phyloP scores from a whole-genome alignment of 2,329 filamentous ascomycete species.

The Aschersonia sp. region DNA sequence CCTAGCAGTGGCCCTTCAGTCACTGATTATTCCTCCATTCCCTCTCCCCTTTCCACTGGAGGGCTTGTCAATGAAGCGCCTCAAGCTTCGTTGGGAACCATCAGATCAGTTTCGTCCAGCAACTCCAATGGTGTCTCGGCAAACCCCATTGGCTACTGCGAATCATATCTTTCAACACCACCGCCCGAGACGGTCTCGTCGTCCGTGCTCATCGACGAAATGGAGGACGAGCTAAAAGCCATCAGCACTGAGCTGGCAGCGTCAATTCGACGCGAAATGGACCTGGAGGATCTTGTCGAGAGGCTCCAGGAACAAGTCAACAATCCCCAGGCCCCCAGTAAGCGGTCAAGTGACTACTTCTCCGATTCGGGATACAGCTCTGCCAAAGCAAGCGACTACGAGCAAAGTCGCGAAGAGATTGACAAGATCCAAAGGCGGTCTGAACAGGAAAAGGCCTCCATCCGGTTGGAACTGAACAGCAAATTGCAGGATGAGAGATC shows the following conservation, averaged over 20 bases:
- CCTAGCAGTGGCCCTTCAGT: constrained; percentile 27
- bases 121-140: constrained; percentile 26
- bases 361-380: constrained; percentile 91
- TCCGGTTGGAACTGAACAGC: constrained; percentile 71
- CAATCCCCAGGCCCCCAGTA: constrained; percentile 41
- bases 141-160: constrained; percentile 32
- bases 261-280: constrained; percentile 91
- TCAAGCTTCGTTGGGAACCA: constrained; percentile 4
- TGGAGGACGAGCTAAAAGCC: constrained; percentile 88
- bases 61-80: constrained; percentile 20
- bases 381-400: constrained; percentile 57
- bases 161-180: constrained; percentile 37
- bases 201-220: constrained; percentile 55
- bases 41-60: constrained; percentile 34
- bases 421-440: constrained; percentile 70
- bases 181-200: constrained; percentile 22
- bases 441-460: constrained; percentile 81
- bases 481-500: constrained; percentile 80
- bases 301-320: constrained; percentile 65
- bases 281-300: constrained; percentile 88
- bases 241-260: constrained; percentile 85
- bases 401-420: constrained; percentile 54
- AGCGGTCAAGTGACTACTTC: constrained; percentile 91
- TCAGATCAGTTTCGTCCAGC: constrained; percentile 2
- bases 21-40: constrained; percentile 38